Conservation (phyloP, 106 monocot genomes). For the Xerophyta viscosa region DNA sequence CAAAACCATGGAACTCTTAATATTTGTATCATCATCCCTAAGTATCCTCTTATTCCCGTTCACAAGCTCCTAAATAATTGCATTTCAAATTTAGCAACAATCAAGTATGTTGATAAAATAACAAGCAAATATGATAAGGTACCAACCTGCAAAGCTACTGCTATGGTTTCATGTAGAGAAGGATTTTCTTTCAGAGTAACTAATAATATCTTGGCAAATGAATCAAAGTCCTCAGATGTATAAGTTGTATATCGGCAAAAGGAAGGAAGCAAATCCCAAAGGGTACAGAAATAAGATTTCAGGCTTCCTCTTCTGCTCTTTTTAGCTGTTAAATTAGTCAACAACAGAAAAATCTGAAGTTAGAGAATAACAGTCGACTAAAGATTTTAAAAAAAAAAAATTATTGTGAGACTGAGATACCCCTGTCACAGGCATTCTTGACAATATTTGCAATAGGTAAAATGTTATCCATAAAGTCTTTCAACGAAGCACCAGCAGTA, state of each 20-base stretch:
- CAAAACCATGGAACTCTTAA: constrained; percentile 11
- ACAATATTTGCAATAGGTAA: constrained; percentile 44
- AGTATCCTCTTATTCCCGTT: constrained; percentile 40
- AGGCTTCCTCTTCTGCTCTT: constrained; percentile 19
- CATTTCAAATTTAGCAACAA: neutral
- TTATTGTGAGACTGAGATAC: constrained; percentile 18
- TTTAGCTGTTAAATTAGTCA: constrained; percentile 44
- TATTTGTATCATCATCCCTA: constrained; percentile 13
- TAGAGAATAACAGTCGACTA: no score
- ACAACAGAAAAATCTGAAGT: no score
- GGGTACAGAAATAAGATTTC: constrained; percentile 19
- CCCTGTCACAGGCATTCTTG: constrained; percentile 30
- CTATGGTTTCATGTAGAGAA: constrained; percentile 45
- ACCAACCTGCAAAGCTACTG: constrained; percentile 55
- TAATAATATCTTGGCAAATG: constrained; percentile 34
- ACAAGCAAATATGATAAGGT: neutral
- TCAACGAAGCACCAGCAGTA: constrained; percentile 49
- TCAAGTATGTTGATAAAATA: neutral
- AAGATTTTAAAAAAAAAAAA: constrained; percentile 3
- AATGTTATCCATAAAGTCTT: constrained; percentile 65
- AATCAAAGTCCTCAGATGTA: constrained; percentile 34
- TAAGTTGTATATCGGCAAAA: constrained; percentile 79
- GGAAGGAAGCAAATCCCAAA: constrained; percentile 83
- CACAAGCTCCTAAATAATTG: constrained; percentile 50
- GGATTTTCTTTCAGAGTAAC: constrained; percentile 39